Evolutionary conservation across 306 rosid species (phyloP), one percentile per base, ranked within the genome.

Genomic region (Albizia julibrissin): DNA sequence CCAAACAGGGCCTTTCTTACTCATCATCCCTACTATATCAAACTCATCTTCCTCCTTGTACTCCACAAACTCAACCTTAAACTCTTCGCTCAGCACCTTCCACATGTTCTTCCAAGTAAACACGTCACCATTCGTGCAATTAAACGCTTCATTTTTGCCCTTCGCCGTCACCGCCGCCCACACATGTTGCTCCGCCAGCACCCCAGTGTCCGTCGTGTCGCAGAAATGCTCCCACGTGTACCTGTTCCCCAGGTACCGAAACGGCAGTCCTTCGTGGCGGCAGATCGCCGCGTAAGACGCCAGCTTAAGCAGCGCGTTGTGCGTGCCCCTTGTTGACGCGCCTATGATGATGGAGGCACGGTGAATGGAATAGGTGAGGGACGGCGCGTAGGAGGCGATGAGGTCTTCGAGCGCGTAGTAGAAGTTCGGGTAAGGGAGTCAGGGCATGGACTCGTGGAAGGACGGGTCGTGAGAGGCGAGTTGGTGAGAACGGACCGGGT

Each of bases 151-250:
- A 21, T 86, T 88, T 72, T 79, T 82, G 0, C 82, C 85, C 15
- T 42, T 15, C 0, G 50, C 12, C 0, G 88, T 84, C 18, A 77
- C 85, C 2, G 88, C 86, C 3, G 89, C 89, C 86, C 91, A 88
- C 75, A 86, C 80, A 34, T 89, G 90, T 3, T 86, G 91, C 70
- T 89, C 52, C 0, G 88, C 90, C n/a, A 87, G 49, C 37, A 89
- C 84, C 1, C 83, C 0, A 0, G 80, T 77, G 11, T 89, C 87
- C 0, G 69, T 77, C 81, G 83, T 67, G 62, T 87, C 87, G 0
- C 87, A 89, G n/a, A 89, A 87, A 71, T 89, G 88, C 68, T 87
- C 86, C 88, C 89, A 85, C 21, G 87, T 89, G 83, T 85, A 85
- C 50, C 34, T 76, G 0, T 11, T 85, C 16, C 88, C 85, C 0